These are phyloP conservation scores for Kwoniella sp. DNA, from an alignment of 768 basidiomycete genomes.

Conservation along the genomic window DNA sequence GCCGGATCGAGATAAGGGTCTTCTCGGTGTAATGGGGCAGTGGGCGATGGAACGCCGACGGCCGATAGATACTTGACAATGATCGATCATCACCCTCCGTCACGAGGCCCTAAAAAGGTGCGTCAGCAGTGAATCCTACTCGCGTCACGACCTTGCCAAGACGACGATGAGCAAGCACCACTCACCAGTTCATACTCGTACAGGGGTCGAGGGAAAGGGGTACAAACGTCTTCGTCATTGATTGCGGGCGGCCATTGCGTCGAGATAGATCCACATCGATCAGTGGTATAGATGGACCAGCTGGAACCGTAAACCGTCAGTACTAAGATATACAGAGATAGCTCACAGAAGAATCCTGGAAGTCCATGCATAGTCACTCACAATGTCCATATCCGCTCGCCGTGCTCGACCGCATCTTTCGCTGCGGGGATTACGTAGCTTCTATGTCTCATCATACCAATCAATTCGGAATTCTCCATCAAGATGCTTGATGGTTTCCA, in stretches of 20 bases:
- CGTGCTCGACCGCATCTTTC: constrained; percentile 41
- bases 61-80: constrained; percentile 22
- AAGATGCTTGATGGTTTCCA: constrained; percentile 27
- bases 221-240: constrained; percentile 37
- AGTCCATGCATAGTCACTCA: no score
- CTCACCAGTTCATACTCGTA: constrained; percentile 49
- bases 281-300: constrained; percentile 43
- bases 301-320: constrained; percentile 13
- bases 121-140: not conserved
- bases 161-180: not conserved
- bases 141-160: not conserved
- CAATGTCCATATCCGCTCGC: constrained; percentile 49
- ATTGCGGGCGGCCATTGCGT: constrained; percentile 41
- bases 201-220: constrained; percentile 45
- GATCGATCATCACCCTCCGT: constrained; percentile 24
- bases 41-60: constrained; percentile 7
- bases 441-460: constrained; percentile 42
- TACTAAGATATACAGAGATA: no score
- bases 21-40: constrained; percentile 30
- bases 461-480: constrained; percentile 31
- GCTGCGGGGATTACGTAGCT: constrained; percentile 41
- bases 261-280: constrained; percentile 40
- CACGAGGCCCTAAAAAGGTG: constrained; percentile 29
- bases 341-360: no score
- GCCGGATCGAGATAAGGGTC: constrained; percentile 24